phyloP scores from a whole-genome alignment of 768 basidiomycete genomes.

The Agaricus subrufescens region DNA sequence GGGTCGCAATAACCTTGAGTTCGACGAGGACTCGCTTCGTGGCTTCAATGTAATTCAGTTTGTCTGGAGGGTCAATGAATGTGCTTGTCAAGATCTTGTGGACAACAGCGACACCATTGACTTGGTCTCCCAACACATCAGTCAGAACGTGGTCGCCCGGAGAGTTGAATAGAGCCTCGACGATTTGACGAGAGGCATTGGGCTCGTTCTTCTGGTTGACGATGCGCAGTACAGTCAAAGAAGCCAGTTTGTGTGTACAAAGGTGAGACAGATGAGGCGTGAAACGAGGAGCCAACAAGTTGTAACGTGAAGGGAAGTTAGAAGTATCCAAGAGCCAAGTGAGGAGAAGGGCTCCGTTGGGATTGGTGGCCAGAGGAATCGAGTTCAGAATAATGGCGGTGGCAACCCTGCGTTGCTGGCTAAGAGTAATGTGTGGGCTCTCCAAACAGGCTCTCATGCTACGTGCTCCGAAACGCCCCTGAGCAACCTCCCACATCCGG shows the following conservation, averaged over 20 bases:
- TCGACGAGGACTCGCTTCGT: slow-evolving; percentile 88
- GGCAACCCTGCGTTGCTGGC: slow-evolving; percentile 93
- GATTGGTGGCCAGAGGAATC: slow-evolving; percentile 95
- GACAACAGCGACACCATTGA: slow-evolving; percentile 90
- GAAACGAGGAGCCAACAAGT: slow-evolving; percentile 90
- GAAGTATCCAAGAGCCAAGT: slow-evolving; percentile 98
- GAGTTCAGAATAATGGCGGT: slow-evolving; percentile 95
- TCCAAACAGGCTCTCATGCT: slow-evolving; percentile 98
- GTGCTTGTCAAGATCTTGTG: slow-evolving; percentile 90
- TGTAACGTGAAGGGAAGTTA: slow-evolving; percentile 92
- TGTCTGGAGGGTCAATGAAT: slow-evolving; percentile 71
- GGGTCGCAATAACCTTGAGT: slow-evolving; percentile 90
- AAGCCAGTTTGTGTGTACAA: slow-evolving; percentile 97
- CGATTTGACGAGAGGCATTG: slow-evolving; percentile 79
- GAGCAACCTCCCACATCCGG: slow-evolving; percentile 97
- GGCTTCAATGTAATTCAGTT: slow-evolving; percentile 70
- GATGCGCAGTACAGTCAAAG: slow-evolving; percentile 89
- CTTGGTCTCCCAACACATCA: slow-evolving; percentile 93
- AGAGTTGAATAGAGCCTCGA: slow-evolving; percentile 88
- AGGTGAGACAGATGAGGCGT: slow-evolving; percentile 95
- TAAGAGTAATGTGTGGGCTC: slow-evolving; percentile 78
- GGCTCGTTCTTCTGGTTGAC: slow-evolving; percentile 96
- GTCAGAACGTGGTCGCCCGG: slow-evolving; percentile 86
- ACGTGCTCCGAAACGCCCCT: slow-evolving; percentile 95
- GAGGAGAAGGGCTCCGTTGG: slow-evolving; percentile 91